Evolutionary conservation across 2,329 filamentous ascomycete genomes (phyloP).

Genomic region (Arachnomyces sp.): DNA sequence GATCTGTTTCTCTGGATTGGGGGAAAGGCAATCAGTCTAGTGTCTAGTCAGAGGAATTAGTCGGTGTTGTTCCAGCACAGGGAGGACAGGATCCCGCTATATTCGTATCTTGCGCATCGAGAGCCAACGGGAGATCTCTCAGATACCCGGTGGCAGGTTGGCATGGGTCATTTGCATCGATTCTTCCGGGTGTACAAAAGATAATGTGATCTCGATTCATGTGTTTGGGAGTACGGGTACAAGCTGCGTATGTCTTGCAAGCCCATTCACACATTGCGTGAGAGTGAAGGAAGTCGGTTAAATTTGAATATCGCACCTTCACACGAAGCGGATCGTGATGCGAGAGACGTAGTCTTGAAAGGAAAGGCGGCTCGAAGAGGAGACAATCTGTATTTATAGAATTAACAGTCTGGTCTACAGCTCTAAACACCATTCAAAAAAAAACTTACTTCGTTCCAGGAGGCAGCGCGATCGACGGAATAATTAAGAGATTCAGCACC

Average conservation of each 20-base stretch:
- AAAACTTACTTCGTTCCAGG: slow-evolving; percentile 7
- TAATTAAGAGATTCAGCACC: slow-evolving; percentile 3
- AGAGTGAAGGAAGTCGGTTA: slow-evolving; percentile 6
- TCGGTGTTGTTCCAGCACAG: slow-evolving; percentile 17
- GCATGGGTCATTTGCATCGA: slow-evolving; percentile 8
- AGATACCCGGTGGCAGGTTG: slow-evolving; percentile 15
- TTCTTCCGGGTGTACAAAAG: slow-evolving; percentile 9
- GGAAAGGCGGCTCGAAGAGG: slow-evolving; percentile 5
- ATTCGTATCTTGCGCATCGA: slow-evolving; percentile 18
- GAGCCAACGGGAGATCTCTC: slow-evolving; percentile 17
- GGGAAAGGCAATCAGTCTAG: slow-evolving; percentile 17
- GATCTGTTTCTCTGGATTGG: slow-evolving; percentile 18
- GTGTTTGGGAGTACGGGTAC: slow-evolving; percentile 4
- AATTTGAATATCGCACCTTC: slow-evolving; percentile 6
- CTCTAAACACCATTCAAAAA: slow-evolving; percentile 5
- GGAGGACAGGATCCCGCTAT: slow-evolving; percentile 17
- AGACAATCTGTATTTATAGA: slow-evolving; percentile 8
- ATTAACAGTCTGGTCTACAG: slow-evolving; percentile 7
- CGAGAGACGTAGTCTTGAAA: slow-evolving; percentile 4
- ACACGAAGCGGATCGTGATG: slow-evolving; percentile 1
- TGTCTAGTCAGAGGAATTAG: slow-evolving; percentile 17
- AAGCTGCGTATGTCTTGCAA: slow-evolving; percentile 8
- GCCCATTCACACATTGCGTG: slow-evolving; percentile 8
- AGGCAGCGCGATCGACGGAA: not conserved
- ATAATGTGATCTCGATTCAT: slow-evolving; percentile 7